Evolutionary conservation across 768 basidiomycete species (phyloP).

Genomic region (Phanerochaete sordida): DNA sequence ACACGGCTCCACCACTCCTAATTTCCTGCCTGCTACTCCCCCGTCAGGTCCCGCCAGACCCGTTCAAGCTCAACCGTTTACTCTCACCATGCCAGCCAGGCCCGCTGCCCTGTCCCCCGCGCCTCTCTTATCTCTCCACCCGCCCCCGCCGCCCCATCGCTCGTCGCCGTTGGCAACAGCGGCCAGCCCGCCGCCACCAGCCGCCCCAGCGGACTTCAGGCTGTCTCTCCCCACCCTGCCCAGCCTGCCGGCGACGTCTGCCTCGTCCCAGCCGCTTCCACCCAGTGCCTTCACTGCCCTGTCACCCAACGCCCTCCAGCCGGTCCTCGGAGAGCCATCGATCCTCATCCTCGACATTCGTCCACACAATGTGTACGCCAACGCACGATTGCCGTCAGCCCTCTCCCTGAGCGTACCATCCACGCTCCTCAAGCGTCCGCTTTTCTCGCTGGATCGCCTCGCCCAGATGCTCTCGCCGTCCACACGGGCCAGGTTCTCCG

Average conservation of each 20-base stretch:
- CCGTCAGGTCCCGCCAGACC: slow-evolving; percentile 28
- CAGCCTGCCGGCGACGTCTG: background rate
- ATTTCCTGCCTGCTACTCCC: slow-evolving; percentile 23
- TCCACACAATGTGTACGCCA: slow-evolving; percentile 68
- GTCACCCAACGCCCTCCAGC: slow-evolving; percentile 27
- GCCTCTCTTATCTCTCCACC: background rate
- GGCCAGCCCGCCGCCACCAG: slow-evolving; percentile 18
- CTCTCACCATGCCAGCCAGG: slow-evolving; percentile 3
- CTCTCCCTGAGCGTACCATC: slow-evolving; percentile 91
- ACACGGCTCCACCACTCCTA: slow-evolving; percentile 17
- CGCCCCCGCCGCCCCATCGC: slow-evolving; percentile 8
- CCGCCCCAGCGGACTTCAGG: slow-evolving; percentile 3
- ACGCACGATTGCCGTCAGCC: slow-evolving; percentile 63
- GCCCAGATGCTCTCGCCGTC: slow-evolving; percentile 73
- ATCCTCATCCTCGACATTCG: slow-evolving; percentile 85
- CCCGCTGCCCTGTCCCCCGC: background rate
- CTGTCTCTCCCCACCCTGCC: background rate
- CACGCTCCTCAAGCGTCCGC: slow-evolving; percentile 87
- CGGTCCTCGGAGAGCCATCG: slow-evolving; percentile 31
- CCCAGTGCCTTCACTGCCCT: slow-evolving; percentile 20
- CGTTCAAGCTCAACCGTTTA: slow-evolving; percentile 5
- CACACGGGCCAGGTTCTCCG: slow-evolving; percentile 55
- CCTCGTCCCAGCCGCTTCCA: slow-evolving; percentile 1
- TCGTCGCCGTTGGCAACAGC: slow-evolving; percentile 29
- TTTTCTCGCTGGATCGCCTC: slow-evolving; percentile 77